Percentiles rank a stretch among this genome's conserved stretches.
Conservation (phyloP, 1,139 yeast species). For the Saccharomyces uvarum region DNA sequence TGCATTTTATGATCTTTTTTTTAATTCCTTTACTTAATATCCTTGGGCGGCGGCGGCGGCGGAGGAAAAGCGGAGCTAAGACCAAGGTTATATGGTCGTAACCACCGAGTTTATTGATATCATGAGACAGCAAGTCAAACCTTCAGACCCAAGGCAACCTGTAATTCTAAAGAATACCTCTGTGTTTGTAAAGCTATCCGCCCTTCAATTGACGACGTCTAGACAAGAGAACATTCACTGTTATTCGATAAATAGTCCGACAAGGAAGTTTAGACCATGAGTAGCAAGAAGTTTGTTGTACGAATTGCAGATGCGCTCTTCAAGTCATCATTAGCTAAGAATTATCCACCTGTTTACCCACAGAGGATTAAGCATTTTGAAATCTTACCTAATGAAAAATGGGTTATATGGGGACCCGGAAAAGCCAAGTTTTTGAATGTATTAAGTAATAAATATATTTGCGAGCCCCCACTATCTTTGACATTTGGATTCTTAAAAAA, state of each 20-base stretch:
- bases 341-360: slow-evolving; percentile 20
- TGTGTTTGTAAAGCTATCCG: too few species aligned
- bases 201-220: neutral
- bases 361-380: slow-evolving; percentile 27
- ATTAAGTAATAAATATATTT: slow-evolving; percentile 22
- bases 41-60: neutral
- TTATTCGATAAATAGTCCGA: neutral
- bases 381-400: slow-evolving; percentile 25
- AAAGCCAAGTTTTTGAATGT: slow-evolving; percentile 24
- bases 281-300: slow-evolving; percentile 8
- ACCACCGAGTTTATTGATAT: too few species aligned
- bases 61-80: neutral
- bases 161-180: too few species aligned
- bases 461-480: slow-evolving; percentile 24
- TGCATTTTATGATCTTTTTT: neutral
- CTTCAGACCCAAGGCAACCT: too few species aligned
- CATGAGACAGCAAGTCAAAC: too few species aligned
- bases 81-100: too few species aligned
- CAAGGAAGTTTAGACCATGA: neutral
- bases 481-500: slow-evolving; percentile 11
- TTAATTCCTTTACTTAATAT: neutral
- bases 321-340: slow-evolving; percentile 21
- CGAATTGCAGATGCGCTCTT: slow-evolving; percentile 24
- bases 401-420: slow-evolving; percentile 31
- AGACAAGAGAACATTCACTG: neutral